Evolutionary conservation across 495 filamentous ascomycete species (phyloP).

Genomic region (Xylaria grammica): DNA sequence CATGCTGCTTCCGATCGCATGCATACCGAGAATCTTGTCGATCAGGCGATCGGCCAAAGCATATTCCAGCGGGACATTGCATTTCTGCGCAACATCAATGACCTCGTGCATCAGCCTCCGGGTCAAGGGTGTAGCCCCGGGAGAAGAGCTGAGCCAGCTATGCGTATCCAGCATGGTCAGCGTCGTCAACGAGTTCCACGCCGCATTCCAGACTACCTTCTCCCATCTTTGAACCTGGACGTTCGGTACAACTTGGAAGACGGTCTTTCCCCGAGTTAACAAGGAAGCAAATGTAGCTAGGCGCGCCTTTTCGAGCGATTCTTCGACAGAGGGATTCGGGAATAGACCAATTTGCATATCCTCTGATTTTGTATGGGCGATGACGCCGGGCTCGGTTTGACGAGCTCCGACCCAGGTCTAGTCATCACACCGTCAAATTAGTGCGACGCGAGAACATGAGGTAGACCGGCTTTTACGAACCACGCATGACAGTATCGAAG

Average conservation of each 20-base stretch:
- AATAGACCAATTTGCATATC: constrained; percentile 46
- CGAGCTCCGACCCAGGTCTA: constrained; percentile 58
- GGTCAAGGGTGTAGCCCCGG: constrained; percentile 50
- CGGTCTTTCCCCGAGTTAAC: constrained; percentile 44
- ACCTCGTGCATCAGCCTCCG: constrained; percentile 54
- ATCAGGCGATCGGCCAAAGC: constrained; percentile 49
- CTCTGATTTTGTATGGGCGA: constrained; percentile 54
- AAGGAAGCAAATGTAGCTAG: constrained; percentile 48
- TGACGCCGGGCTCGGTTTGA: constrained; percentile 50
- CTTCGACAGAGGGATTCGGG: constrained; percentile 34
- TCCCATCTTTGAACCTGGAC: constrained; percentile 58
- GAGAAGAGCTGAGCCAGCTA: constrained; percentile 49
- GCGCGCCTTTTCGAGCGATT: constrained; percentile 32
- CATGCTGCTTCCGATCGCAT: constrained; percentile 59
- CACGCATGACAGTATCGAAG: constrained; percentile 42
- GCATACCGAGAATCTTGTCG: constrained; percentile 47
- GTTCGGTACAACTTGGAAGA: constrained; percentile 45
- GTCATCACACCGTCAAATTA: neutral
- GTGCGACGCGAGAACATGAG: neutral
- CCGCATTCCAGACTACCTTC: constrained; percentile 61
- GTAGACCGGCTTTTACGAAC: constrained; percentile 22
- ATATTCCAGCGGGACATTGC: constrained; percentile 48
- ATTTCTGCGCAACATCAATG: constrained; percentile 50
- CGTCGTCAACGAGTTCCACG: constrained; percentile 59
- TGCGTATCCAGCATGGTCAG: constrained; percentile 57